Evolutionary conservation across 2,329 filamentous ascomycete genomes (phyloP), one percentile per base, ranked within the genome.

Genomic region (Zymoseptoria brevis): DNA sequence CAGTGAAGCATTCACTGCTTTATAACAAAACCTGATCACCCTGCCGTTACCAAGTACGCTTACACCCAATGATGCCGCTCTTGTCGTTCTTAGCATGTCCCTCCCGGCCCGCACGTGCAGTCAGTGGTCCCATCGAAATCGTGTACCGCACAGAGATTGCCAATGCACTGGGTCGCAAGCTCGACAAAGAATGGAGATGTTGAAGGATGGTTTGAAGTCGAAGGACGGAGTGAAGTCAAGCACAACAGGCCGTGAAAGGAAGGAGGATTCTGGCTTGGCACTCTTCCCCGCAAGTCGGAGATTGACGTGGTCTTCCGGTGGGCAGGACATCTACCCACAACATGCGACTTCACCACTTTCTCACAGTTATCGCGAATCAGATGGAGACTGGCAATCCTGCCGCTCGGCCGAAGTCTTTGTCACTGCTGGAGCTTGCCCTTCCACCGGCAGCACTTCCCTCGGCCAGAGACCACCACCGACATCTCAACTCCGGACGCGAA

Each of bases 31-130:
- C 4, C 24, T 8, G 24, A 26, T 26, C 24, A 26, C 7, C 24
- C 24, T 26, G 24, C 24, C 24, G 19, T 58, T 57, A 48, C 54
- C 61, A 11, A 60, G 53, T n/a, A 55, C 53, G 58, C 63, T 26
- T 29, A 2, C 26, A 8, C 7, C 26, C 26, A 29, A 29, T 1
- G 2, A 29, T 29, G 60, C 65, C 19, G 77, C 73, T 6, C 57
- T 77, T 77, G 21, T 74, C 75, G 4, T 66, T 60, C n/a, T 66
- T 62, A 50, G 81, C 79, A 62, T 82, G 26, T 1, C 7, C 8
- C 26, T 8, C 8, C 26, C 26, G 26, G 26, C 26, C 26, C 26
- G 26, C 26, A 29, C 26, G 26, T 2, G 26, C 26, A 29, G 26
- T 29, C 8, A 8, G 7, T 8, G 26, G 26, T 29, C 26, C 26